These are phyloP conservation scores for Magnusiomyces sp. DNA, from an alignment of 1,139 yeast genomes.

Conservation along the genomic window DNA sequence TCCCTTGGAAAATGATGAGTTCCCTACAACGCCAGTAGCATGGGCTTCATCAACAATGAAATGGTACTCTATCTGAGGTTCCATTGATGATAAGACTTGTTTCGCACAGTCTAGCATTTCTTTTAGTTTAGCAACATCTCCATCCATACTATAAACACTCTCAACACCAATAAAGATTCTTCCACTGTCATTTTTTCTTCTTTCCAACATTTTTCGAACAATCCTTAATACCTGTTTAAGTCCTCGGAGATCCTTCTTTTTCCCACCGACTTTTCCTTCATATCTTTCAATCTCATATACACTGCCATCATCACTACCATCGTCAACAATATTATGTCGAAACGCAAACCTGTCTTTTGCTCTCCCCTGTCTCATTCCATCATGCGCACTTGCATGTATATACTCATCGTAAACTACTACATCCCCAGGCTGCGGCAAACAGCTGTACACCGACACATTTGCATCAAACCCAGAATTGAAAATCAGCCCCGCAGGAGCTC, in stretches of 20 bases:
- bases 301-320: neutral
- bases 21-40: slow-evolving; percentile 25
- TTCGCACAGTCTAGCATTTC: slow-evolving; percentile 16
- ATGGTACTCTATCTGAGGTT: slow-evolving; percentile 3
- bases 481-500: slow-evolving; percentile 20
- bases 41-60: slow-evolving; percentile 27
- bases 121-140: slow-evolving; percentile 23
- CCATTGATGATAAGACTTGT: slow-evolving; percentile 12
- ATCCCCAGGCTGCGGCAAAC: slow-evolving; percentile 24
- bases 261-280: slow-evolving; percentile 5
- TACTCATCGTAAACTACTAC: slow-evolving; percentile 24
- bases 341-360: slow-evolving; percentile 15
- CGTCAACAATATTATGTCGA: slow-evolving; percentile 18
- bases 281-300: neutral
- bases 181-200: neutral
- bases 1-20: slow-evolving; percentile 12
- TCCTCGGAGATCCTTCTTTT: neutral
- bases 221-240: neutral
- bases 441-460: slow-evolving; percentile 22
- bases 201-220: slow-evolving; percentile 9
- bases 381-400: slow-evolving; percentile 27
- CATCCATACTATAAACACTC: slow-evolving; percentile 28
- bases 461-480: slow-evolving; percentile 28
- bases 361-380: slow-evolving; percentile 24
- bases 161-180: slow-evolving; percentile 24